Evolutionary conservation across 2,329 filamentous ascomycete genomes (phyloP), one percentile per base, ranked within the genome.

Genomic region (Sclerotinia sclerotiorum): DNA sequence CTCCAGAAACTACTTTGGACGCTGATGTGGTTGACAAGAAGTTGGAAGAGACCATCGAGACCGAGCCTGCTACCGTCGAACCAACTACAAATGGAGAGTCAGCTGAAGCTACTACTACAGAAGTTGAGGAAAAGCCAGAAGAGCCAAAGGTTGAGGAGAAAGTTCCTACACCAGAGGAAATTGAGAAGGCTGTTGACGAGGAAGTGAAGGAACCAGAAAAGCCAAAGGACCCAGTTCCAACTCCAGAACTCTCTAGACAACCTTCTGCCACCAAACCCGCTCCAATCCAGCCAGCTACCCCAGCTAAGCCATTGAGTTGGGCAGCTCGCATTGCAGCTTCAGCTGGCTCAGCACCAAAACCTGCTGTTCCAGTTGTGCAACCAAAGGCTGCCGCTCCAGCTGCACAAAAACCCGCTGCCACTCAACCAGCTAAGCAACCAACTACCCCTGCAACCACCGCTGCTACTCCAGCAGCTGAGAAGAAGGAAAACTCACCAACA

Each of bases 241-340:
- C 84, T 51, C 86, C 86, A 48, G 60, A 62, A 42, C 51, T 71
- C 42, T 68, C 71, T 55, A 70, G 74, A 52, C 58, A 69, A 35
- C 72, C 76, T 55, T 75, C 77, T 70, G 77, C 80, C 65, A 84
- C 87, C 82, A 86, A 32, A 24, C 85, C 87, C 65, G 85, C 87
- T 57, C 83, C 82, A 69, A 52, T 65, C 52, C 64, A 65, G 48
- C 63, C 63, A 21, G 63, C 63, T 35, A 67, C 64, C 46, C 78
- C 82, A 48, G 77, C 83, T 32, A 89, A 88, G 82, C 87, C 88
- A 54, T 86, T 90, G 82, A 88, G 87, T 39, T 94, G 92, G 92
- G 92, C 92, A 39, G 92, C 86, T 80, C 88, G 86, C 72, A 82
- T 81, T 49, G 85, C 87, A 44, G 88, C 88, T 60, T 85, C 88